Conservation (phyloP, 306 rosid genomes). For the Leucaena leucocephala region DNA sequence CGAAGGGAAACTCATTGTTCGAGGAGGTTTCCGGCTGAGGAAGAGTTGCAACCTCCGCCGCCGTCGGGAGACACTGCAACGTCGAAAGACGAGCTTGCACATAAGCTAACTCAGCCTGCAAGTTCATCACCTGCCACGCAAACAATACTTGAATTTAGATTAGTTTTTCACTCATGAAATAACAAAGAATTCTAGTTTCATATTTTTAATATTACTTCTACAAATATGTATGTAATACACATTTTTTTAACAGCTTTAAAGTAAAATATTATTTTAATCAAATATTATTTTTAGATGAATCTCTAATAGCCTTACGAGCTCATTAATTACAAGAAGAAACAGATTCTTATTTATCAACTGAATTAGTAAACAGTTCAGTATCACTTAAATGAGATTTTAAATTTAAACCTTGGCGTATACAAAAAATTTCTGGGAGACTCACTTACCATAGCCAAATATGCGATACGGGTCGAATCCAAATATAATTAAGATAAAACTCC, state of each 20-base stretch:
- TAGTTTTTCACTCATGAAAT: not conserved
- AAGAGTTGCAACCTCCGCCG: conserved; percentile 3
- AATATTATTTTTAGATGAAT: not conserved
- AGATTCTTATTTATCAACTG: too few species aligned
- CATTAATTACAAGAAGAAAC: too few species aligned
- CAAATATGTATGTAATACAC: not conserved
- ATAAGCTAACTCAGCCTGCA: conserved; percentile 79
- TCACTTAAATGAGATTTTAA: too few species aligned
- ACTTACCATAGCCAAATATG: too few species aligned
- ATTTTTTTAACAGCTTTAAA: too few species aligned
- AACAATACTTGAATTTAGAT: not conserved
- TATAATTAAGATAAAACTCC: too few species aligned
- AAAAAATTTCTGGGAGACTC: too few species aligned
- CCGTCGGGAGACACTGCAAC: conserved; percentile 41
- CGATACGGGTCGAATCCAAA: too few species aligned
- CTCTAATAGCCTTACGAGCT: too few species aligned
- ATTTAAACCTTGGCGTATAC: too few species aligned
- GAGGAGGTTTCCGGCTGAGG: conserved; percentile 31
- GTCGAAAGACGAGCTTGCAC: conserved; percentile 76
- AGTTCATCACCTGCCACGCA: conserved; percentile 62
- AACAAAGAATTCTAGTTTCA: not conserved
- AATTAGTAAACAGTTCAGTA: too few species aligned
- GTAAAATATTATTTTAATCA: not conserved
- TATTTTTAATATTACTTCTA: not conserved
- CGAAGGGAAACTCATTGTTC: conserved; percentile 41